phyloP scores from a whole-genome alignment of 2,329 filamentous ascomycete genomes.

The Arthrinium puccinioides region DNA sequence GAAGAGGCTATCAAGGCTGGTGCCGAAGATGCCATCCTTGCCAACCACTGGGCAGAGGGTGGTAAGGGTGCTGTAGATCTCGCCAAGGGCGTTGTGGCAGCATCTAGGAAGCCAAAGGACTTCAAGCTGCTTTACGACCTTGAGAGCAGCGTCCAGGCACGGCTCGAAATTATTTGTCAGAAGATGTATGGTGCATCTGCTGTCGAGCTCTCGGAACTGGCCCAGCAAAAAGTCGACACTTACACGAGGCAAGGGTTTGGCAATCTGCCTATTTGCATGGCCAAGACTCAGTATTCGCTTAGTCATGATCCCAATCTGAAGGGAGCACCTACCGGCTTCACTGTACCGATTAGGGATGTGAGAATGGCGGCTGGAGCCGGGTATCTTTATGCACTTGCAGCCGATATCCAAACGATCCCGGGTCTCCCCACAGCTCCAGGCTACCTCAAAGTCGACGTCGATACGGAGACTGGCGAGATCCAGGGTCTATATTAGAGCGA shows the following conservation, averaged over 20 bases:
- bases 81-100: constrained; percentile 77
- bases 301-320: constrained; percentile 91
- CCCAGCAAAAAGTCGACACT: constrained; percentile 92
- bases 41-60: constrained; percentile 96
- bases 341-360: constrained; percentile 89
- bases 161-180: constrained; percentile 84
- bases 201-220: constrained; percentile 89
- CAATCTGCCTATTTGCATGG: constrained; percentile 90
- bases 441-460: constrained; percentile 87
- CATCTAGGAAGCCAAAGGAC: constrained; percentile 75
- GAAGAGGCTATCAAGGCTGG: constrained; percentile 89
- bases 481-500: constrained; percentile 72
- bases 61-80: constrained; percentile 85
- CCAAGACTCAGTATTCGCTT: constrained; percentile 97
- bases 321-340: constrained; percentile 91
- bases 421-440: constrained; percentile 91
- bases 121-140: constrained; percentile 83
- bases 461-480: constrained; percentile 76
- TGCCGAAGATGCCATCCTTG: constrained; percentile 85
- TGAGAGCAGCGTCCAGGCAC: constrained; percentile 71
- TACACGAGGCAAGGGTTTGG: constrained; percentile 90
- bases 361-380: constrained; percentile 90
- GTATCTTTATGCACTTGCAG: constrained; percentile 83
- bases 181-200: constrained; percentile 89
- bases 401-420: constrained; percentile 97